Evolutionary conservation across 1,139 yeast species (phyloP), one percentile per base, ranked within the genome.

Genomic region (Candida pseudocylindracea): DNA sequence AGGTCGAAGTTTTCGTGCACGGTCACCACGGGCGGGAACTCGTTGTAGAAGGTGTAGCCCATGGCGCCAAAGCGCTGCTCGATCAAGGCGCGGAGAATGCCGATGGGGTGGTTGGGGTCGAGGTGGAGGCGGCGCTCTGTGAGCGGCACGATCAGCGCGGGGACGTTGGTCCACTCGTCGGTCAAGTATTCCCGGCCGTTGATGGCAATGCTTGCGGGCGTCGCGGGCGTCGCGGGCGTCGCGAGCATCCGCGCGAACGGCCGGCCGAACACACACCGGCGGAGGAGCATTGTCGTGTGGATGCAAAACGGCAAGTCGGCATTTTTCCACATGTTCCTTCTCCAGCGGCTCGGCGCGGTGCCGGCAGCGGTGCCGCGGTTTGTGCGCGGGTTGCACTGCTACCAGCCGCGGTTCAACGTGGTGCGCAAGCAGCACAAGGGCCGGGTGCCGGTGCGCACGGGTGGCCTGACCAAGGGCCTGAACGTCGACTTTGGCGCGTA

Each of bases 391-490:
- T 72, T 73, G 44, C 94, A 83, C 51, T 93, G 81, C 49, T 75
- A 76, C 48, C 81, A 88, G 7, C 95, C 95, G 33, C 64, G 93
- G 46, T 75, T 67, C 54, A 72, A 69, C 43, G 58, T 63, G 37
- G 63, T 73, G 36, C 64, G 72, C 44, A 88, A 88, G 55, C 81
- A 85, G 31, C 85, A 81, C 54, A 91, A 88, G 51, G 99, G 99
- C 30, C 66, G 95, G 44, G 94, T 91, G 7, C 69, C 92, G 2
- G 94, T 85, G 13, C 76, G 94, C 51, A 79, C 76, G 11, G 99
- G 99, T 36, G 96, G 96, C 4, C 83, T 95, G 3, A 62, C 67
- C 36, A 83, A 79, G 49, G 99, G 98, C 15, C 76, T 88, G 36
- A 63, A 76, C 4, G 50, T 88, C 27, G 72, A 69, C 38, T 76